phyloP scores from a whole-genome alignment of 192 early-diverging fungal genomes.

The Mortierella alpina region DNA sequence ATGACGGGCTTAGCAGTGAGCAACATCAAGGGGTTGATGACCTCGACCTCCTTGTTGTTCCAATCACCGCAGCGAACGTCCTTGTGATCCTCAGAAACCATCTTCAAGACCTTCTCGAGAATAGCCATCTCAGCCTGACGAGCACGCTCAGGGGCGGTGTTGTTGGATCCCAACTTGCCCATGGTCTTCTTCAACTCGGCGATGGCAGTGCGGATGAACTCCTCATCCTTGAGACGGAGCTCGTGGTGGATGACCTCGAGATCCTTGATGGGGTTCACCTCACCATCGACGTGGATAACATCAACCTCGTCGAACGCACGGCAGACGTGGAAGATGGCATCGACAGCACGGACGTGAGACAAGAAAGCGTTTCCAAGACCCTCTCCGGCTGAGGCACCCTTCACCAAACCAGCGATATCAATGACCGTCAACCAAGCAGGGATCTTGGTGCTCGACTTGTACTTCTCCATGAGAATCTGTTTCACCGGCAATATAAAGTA shows the following conservation, averaged over 20 bases:
- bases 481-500: neutral
- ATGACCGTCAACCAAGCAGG: slow-evolving; percentile 91
- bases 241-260: slow-evolving; percentile 96
- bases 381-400: slow-evolving; percentile 82
- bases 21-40: slow-evolving; percentile 88
- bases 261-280: slow-evolving; percentile 92
- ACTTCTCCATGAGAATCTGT: slow-evolving; percentile 54
- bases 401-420: slow-evolving; percentile 99
- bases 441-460: slow-evolving; percentile 72
- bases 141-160: slow-evolving; percentile 84
- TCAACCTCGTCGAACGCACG: slow-evolving; percentile 93
- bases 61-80: slow-evolving; percentile 92
- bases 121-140: slow-evolving; percentile 87
- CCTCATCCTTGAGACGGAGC: slow-evolving; percentile 93
- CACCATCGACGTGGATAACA: slow-evolving; percentile 93
- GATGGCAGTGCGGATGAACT: slow-evolving; percentile 81
- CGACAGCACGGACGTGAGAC: slow-evolving; percentile 88
- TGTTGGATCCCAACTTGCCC: slow-evolving; percentile 80
- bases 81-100: slow-evolving; percentile 80
- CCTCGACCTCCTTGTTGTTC: slow-evolving; percentile 89
- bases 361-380: slow-evolving; percentile 96
- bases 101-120: slow-evolving; percentile 78
- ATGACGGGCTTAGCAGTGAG: slow-evolving; percentile 97
- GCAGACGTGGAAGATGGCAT: slow-evolving; percentile 88
- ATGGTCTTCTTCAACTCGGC: slow-evolving; percentile 76